Evolutionary conservation across 768 basidiomycete genomes (phyloP), one percentile per base, ranked within the genome.

Genomic region (Pisolithus marmoratus): DNA sequence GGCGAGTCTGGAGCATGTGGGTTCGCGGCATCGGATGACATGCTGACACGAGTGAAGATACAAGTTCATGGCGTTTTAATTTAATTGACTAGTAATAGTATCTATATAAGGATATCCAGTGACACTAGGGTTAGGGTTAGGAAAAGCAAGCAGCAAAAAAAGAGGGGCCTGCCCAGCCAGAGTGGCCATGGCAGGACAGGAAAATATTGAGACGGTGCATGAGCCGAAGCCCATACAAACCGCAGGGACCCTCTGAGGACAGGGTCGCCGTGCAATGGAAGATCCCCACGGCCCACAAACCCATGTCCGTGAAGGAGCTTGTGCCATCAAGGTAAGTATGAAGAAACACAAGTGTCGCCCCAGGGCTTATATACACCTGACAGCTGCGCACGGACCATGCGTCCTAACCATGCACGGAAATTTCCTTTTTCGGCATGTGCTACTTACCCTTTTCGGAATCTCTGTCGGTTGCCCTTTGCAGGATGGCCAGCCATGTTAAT

Each of bases 121-220:
- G 36, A 12, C 15, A 36, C 0, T 65, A 53, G 60, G 65, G 65
- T 67, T 67, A 69, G 67, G 65, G 65, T 67, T 67, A 67, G 61
- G 6, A 55, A 0, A 0, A 0, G 2, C 1, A 31, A 61, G 3
- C 19, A 2, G 17, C 59, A 60, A 57, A 54, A 48, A 57, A 52
- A 49, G 1, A 65, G 65, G 65, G 69, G 73, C 73, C 75, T 70
- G 63, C 72, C 73, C 72, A 74, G 75, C 74, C 74, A 72, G 75
- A 77, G 75, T 69, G 75, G 75, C 76, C 74, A 61, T 74, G 76
- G 76, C 72, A 72, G 80, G 79, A 84, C 82, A 70, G 83, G 82
- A 76, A 85, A 85, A 85, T 85, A 85, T 85, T 84, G 60, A 74
- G 82, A 84, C 81, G 77, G 77, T 85, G 82, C 84, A 83, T 83